phyloP scores from a whole-genome alignment of 2,329 filamentous ascomycete genomes.

The Pseudohalonectria lignicola region DNA sequence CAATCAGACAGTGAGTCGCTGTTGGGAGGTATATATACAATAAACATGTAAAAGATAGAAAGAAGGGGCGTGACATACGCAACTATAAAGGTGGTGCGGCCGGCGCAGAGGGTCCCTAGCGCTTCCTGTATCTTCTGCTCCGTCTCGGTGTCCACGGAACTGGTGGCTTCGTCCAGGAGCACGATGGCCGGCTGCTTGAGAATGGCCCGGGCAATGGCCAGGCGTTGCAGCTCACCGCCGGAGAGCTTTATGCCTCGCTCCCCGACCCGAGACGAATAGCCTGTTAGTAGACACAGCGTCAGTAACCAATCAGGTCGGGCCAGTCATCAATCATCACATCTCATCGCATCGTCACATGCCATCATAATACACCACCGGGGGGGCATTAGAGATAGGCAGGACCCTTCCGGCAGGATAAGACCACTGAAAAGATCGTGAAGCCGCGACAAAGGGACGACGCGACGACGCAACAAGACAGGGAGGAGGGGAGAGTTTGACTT shows the following conservation, averaged over 20 bases:
- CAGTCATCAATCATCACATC: too few species aligned
- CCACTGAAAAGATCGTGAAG: too few species aligned
- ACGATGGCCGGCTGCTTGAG: constrained; percentile 66
- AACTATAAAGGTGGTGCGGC: constrained; percentile 56
- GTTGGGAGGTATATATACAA: too few species aligned
- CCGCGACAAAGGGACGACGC: too few species aligned
- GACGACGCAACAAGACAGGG: not conserved
- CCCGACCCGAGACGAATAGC: constrained; percentile 38
- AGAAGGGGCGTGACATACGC: constrained; percentile 32
- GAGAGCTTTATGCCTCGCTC: constrained; percentile 49
- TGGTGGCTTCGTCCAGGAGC: constrained; percentile 70
- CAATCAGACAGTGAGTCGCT: too few species aligned
- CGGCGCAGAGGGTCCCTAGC: constrained; percentile 41
- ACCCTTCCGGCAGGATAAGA: too few species aligned
- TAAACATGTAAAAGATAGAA: constrained; percentile 7
- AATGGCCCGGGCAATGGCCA: constrained; percentile 61
- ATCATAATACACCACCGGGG: too few species aligned
- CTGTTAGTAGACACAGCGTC: constrained; percentile 13
- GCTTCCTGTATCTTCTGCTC: constrained; percentile 57
- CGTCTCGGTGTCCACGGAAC: constrained; percentile 61
- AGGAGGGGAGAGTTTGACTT: not conserved
- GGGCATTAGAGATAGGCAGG: too few species aligned
- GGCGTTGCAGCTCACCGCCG: constrained; percentile 54
- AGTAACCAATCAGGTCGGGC: too few species aligned
- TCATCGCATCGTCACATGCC: not conserved